phyloP scores from a whole-genome alignment of 1,284 basidiomycete genomes.

The Cronartium ribicola region DNA sequence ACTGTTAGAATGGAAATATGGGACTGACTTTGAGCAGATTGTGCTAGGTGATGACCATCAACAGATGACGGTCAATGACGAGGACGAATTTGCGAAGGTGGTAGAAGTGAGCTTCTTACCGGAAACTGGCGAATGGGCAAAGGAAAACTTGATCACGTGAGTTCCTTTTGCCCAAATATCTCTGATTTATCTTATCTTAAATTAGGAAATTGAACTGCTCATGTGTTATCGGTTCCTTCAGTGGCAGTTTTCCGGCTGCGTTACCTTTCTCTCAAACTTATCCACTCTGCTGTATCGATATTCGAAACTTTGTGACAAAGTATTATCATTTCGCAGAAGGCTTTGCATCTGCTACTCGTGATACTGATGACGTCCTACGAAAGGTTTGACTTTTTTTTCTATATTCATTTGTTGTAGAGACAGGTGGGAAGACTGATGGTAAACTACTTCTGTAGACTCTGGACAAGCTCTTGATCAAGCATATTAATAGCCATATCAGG shows the following conservation, averaged over 20 bases:
- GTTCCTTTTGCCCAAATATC: neutral
- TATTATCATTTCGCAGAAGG: constrained; percentile 97
- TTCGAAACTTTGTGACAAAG: constrained; percentile 86
- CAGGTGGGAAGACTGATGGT: no score
- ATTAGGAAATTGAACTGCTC: constrained; percentile 27
- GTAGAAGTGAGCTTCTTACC: constrained; percentile 80
- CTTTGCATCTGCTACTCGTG: constrained; percentile 80
- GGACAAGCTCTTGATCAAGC: constrained; percentile 73
- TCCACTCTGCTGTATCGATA: constrained; percentile 91
- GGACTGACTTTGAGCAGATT: constrained; percentile 76
- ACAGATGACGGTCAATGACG: constrained; percentile 76
- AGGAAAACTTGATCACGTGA: neutral
- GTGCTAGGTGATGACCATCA: constrained; percentile 84
- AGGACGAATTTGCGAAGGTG: constrained; percentile 69
- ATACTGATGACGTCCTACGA: constrained; percentile 85
- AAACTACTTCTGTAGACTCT: constrained; percentile 62
- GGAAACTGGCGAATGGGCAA: constrained; percentile 55
- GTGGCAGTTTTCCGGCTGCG: constrained; percentile 66
- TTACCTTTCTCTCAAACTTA: constrained; percentile 95
- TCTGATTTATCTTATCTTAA: neutral
- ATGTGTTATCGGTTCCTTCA: constrained; percentile 49
- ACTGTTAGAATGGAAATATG: constrained; percentile 77
- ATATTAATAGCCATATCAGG: constrained; percentile 73
- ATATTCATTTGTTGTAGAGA: no score
- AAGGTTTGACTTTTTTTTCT: constrained; percentile 58